phyloP scores from a whole-genome alignment of 768 basidiomycete genomes.

The Trametes maxima region DNA sequence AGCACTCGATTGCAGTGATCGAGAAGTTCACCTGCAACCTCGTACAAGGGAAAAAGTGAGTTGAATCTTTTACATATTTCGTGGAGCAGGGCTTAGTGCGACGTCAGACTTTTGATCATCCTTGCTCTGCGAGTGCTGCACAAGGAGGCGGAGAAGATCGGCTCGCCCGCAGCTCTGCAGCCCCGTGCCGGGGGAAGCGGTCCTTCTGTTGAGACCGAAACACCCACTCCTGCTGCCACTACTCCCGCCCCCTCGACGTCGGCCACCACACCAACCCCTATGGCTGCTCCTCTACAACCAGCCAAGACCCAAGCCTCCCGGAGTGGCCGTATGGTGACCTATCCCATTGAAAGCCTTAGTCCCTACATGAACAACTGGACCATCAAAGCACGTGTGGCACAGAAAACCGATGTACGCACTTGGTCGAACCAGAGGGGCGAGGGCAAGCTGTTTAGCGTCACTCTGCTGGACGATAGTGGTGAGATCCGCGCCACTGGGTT shows the following conservation, averaged over 20 bases:
- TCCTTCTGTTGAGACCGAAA: constrained; percentile 14
- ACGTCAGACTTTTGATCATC: constrained; percentile 75
- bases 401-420: constrained; percentile 86
- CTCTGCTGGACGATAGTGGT: constrained; percentile 92
- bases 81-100: constrained; percentile 4
- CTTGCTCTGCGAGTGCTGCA: constrained; percentile 64
- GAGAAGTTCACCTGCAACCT: constrained; percentile 80
- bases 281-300: constrained; percentile 9
- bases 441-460: constrained; percentile 92
- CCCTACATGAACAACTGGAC: constrained; percentile 99
- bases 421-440: constrained; percentile 91
- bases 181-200: constrained; percentile 37
- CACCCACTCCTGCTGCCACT: constrained; percentile 29
- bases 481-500: constrained; percentile 92
- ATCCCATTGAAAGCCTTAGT: constrained; percentile 92
- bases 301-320: constrained; percentile 10
- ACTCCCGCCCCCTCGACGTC: constrained; percentile 37
- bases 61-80: constrained; percentile 16
- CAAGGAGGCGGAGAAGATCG: constrained; percentile 69
- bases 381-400: constrained; percentile 90
- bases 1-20: constrained; percentile 68
- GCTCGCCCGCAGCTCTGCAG: constrained; percentile 48
- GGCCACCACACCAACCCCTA: constrained; percentile 29
- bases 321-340: constrained; percentile 42
- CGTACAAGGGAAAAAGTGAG: constrained; percentile 83